Percentiles rank a stretch among this genome's conserved stretches.
These are phyloP conservation scores for Prosopis cineraria DNA, from an alignment of 306 rosid species.

Conservation along the genomic window DNA sequence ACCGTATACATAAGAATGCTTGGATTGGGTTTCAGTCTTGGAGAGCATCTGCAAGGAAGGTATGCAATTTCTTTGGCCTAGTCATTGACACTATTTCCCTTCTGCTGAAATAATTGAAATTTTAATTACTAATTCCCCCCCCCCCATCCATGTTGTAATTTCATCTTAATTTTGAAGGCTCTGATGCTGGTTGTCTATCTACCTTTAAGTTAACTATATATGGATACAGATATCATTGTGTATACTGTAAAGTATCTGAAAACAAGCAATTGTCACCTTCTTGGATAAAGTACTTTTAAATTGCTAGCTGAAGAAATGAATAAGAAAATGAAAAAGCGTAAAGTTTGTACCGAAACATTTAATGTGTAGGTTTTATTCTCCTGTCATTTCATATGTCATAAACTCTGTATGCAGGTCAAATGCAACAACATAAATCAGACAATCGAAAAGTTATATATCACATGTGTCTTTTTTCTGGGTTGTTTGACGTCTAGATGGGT, in stretches of 20 bases:
- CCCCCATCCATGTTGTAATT: neutral
- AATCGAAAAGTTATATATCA: conserved; percentile 7
- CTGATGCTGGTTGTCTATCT: conserved; percentile 10
- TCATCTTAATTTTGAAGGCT: conserved; percentile 17
- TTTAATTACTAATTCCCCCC: neutral
- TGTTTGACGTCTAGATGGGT: conserved; percentile 34
- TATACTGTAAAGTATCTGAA: conserved; percentile 7
- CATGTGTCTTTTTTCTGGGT: neutral
- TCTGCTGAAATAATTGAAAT: neutral
- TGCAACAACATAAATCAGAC: conserved; percentile 1
- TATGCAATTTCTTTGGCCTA: conserved; percentile 29
- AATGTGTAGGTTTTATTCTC: conserved; percentile 6
- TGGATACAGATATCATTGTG: neutral
- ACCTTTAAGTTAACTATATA: neutral
- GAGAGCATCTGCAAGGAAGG: conserved; percentile 98
- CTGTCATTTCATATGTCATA: neutral
- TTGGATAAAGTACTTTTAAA: neutral
- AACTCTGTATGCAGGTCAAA: neutral
- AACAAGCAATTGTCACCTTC: neutral
- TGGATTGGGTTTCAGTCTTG: conserved; percentile 99
- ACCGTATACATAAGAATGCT: conserved; percentile 90
- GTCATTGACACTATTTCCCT: neutral
- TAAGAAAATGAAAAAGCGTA: neutral
- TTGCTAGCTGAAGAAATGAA: neutral
- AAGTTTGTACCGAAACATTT: neutral